Percentiles rank a stretch among this genome's conserved stretches.
Evolutionary conservation across 352 stramenopile species (phyloP).

Genomic region (Aphanomyces euteiches): DNA sequence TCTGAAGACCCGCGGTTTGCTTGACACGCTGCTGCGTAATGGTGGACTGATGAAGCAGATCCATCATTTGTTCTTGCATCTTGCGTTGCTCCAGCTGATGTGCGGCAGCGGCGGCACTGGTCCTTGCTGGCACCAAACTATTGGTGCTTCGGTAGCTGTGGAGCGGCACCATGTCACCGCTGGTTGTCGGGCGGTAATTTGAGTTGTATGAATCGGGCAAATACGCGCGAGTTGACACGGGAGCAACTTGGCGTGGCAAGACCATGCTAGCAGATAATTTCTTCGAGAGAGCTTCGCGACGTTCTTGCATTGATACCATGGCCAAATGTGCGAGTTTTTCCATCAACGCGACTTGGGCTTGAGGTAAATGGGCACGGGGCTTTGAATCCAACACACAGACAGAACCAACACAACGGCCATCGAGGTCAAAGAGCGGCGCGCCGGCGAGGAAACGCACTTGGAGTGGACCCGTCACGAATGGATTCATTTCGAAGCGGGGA

Average conservation of each 20-base stretch:
- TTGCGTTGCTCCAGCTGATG: slow-evolving; percentile 55
- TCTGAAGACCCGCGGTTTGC: slow-evolving; percentile 63
- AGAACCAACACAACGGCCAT: slow-evolving; percentile 69
- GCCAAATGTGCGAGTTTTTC: slow-evolving; percentile 77
- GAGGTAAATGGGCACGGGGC: slow-evolving; percentile 54
- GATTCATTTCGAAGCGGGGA: slow-evolving; percentile 82
- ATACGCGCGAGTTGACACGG: background rate
- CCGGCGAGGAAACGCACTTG: slow-evolving; percentile 92
- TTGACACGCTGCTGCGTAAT: slow-evolving; percentile 67
- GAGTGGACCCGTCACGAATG: slow-evolving; percentile 86
- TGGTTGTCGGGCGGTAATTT: background rate
- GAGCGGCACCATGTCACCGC: slow-evolving; percentile 59
- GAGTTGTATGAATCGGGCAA: background rate
- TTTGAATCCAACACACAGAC: slow-evolving; percentile 79
- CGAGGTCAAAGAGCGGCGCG: slow-evolving; percentile 85
- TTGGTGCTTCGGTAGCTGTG: slow-evolving; percentile 6
- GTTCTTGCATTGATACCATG: slow-evolving; percentile 85
- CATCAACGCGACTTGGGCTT: slow-evolving; percentile 79
- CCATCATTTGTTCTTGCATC: slow-evolving; percentile 84
- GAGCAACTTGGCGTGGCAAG: slow-evolving; percentile 26
- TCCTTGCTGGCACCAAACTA: background rate
- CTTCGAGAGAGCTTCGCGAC: slow-evolving; percentile 62
- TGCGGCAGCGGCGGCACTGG: slow-evolving; percentile 31
- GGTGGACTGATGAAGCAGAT: slow-evolving; percentile 76
- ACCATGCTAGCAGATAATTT: slow-evolving; percentile 53